phyloP scores from a whole-genome alignment of 2,329 filamentous ascomycete species.

The Botryotinia globosa region DNA sequence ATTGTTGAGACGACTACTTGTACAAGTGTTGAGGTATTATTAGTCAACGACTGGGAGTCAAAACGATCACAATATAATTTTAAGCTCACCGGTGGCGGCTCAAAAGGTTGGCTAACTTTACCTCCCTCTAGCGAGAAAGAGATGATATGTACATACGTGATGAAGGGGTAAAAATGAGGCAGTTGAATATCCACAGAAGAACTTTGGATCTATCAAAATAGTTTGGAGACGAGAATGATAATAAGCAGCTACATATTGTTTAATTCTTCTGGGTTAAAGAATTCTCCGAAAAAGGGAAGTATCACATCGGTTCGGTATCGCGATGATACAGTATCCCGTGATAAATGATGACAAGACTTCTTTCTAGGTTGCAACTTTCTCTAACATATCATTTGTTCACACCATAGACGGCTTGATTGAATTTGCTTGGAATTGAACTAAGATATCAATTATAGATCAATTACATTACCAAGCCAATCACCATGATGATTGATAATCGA shows the following conservation, averaged over 20 bases:
- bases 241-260: neutral
- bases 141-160: neutral
- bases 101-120: neutral
- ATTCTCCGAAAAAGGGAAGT: neutral
- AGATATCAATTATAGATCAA: neutral
- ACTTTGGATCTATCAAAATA: neutral
- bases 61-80: neutral
- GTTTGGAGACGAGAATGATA: neutral
- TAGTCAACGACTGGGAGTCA: neutral
- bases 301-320: neutral
- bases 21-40: neutral
- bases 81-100: neutral
- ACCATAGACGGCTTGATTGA: neutral
- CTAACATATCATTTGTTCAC: neutral
- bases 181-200: neutral
- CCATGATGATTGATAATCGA: neutral
- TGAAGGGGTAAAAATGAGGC: neutral
- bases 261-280: neutral
- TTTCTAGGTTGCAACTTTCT: constrained; percentile 7
- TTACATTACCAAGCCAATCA: neutral
- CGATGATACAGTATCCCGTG: constrained; percentile 1
- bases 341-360: constrained; percentile 1
- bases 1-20: neutral
- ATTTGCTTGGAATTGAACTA: neutral
- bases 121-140: neutral